Percentiles rank a stretch among this genome's conserved stretches.
These are phyloP conservation scores for Leccinum barrowsii DNA, from an alignment of 768 basidiomycete genomes.

Conservation along the genomic window DNA sequence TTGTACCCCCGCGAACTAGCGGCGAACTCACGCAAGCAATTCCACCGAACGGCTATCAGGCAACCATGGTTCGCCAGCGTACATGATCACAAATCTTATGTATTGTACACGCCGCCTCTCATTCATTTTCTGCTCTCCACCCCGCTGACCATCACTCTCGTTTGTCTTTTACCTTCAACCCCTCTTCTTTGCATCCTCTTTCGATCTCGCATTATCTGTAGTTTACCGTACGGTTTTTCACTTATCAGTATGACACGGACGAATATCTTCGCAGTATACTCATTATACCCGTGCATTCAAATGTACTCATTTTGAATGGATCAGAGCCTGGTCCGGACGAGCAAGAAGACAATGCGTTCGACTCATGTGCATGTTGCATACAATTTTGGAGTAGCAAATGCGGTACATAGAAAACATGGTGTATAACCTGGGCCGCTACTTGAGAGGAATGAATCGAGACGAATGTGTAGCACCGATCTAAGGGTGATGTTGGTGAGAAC, in stretches of 20 bases:
- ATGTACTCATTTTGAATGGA: conserved; percentile 40
- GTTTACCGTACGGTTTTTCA: conserved; percentile 46
- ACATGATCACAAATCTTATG: conserved; percentile 33
- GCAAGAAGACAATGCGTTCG: background rate
- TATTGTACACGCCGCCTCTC: background rate
- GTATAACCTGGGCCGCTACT: conserved; percentile 51
- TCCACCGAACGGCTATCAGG: conserved; percentile 44
- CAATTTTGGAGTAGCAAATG: conserved; percentile 31
- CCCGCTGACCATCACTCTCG: conserved; percentile 27
- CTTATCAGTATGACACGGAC: conserved; percentile 58
- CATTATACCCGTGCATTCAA: conserved; percentile 52
- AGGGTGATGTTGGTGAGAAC: conserved; percentile 13
- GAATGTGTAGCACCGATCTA: conserved; percentile 91
- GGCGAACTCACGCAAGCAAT: conserved; percentile 39
- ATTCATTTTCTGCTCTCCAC: conserved; percentile 25
- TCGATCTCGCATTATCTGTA: conserved; percentile 57
- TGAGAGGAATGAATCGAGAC: conserved; percentile 93
- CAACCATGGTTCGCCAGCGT: conserved; percentile 48
- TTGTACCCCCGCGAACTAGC: conserved; percentile 43
- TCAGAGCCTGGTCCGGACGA: conserved; percentile 12
- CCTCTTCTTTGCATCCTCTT: conserved; percentile 31
- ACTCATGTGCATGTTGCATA: conserved; percentile 35
- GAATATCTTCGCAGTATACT: conserved; percentile 55
- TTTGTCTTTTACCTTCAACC: conserved; percentile 16
- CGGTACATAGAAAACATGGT: conserved; percentile 26